These are phyloP conservation scores for Lobosporangium transversale DNA, from an alignment of 192 early-diverging fungal genomes.

Conservation along the genomic window DNA sequence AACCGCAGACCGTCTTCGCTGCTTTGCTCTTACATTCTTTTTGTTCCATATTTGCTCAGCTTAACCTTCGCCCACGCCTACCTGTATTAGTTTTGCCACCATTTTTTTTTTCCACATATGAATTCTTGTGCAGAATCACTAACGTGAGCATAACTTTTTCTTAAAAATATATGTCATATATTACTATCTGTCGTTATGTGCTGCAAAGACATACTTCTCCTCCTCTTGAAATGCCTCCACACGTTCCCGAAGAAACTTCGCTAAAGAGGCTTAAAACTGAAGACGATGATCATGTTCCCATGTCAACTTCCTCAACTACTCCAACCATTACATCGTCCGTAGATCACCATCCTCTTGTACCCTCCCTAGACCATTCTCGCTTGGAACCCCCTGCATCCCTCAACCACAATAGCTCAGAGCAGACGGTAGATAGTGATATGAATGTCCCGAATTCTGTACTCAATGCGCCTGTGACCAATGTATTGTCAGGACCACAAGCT, in stretches of 20 bases:
- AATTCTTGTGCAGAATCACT: too few species aligned
- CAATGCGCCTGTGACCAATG: conserved; percentile 37
- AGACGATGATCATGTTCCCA: conserved; percentile 46
- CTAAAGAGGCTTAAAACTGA: conserved; percentile 46
- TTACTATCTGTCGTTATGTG: too few species aligned
- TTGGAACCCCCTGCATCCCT: conserved; percentile 15
- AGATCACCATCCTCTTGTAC: conserved; percentile 42
- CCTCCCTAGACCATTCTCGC: conserved; percentile 44
- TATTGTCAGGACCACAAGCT: conserved; percentile 38
- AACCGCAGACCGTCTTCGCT: not conserved
- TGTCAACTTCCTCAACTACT: conserved; percentile 14
- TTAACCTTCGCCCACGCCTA: not conserved
- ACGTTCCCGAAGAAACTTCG: conserved; percentile 35
- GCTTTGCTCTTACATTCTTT: not conserved
- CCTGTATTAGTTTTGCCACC: not conserved
- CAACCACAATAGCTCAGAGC: conserved; percentile 33
- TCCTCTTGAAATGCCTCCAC: conserved; percentile 10
- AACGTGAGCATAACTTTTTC: too few species aligned
- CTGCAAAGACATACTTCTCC: conserved; percentile 7
- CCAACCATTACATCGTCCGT: conserved; percentile 11
- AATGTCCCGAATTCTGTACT: conserved; percentile 34
- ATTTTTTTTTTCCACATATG: conserved; percentile 11
- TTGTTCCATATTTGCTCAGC: not conserved
- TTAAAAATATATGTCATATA: too few species aligned
- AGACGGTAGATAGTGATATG: conserved; percentile 50